Evolutionary conservation across 2,329 filamentous ascomycete genomes (phyloP), one percentile per base, ranked within the genome.

Genomic region (Aquanectria penicillioides): DNA sequence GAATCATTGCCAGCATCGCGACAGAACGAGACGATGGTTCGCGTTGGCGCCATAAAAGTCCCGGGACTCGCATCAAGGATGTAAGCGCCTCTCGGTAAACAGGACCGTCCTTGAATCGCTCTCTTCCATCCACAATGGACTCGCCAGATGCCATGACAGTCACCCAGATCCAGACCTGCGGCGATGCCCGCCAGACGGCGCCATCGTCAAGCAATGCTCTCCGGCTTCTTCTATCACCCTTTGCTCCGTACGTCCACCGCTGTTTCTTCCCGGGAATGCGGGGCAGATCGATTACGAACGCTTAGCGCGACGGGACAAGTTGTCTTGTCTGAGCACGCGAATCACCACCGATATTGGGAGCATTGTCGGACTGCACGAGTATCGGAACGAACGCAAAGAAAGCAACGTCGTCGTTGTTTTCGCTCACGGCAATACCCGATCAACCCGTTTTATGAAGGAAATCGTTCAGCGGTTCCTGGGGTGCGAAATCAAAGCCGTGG

Each of bases 371-470:
- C 10, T 56, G 12, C 52, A 56, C n/a, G 52, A 56, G 18, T 56
- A 49, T 9, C 17, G 6, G 6, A 26, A 25, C 26, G 23, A 36
- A 17, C 41, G 43, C 28, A 10, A 23, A 3, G 36, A 31, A 9
- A 49, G 44, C 29, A 25, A 56, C 28, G 28, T 56, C 13, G 23
- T 56, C 13, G 18, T 56, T 23, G 13, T 56, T 6, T 13, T 56
- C 17, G 52, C 52, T 3, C 52, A 56, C n/a, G 52, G 52, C 17
- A 56, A 56, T 17, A 56, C 43, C 6, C 52, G 52, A 6, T 44
- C 52, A 10, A 56, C 52, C 2, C 29, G 52, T 1, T 56, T 34
- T 17, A 43, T 56, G 52, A 29, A 40, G 20, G 52, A 56, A 12
- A 22, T 56, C 9, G 22, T 56, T 6, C 18, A 48, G 5, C 25